Evolutionary conservation across 495 filamentous ascomycete species (phyloP), one percentile per base, ranked within the genome.

Genomic region (Aspergillus saccharolyticus): DNA sequence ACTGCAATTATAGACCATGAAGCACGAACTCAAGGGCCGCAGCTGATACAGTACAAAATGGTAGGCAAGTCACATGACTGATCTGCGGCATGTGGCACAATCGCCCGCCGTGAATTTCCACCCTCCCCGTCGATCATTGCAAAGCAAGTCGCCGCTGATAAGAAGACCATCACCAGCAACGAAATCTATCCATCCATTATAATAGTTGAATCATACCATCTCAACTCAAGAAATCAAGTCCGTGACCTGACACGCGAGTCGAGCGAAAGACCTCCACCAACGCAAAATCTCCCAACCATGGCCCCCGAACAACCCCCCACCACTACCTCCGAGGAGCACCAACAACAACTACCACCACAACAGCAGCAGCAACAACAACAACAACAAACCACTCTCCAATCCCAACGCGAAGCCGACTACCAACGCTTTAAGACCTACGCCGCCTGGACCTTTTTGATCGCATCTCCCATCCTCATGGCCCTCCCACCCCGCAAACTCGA

Each of bases 401-500:
- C 21, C 10, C 47, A 19, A 47, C 73, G 72, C 55, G 66, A 70
- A 65, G 71, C 63, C 42, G 70, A 79, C 66, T 84, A 81, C 68
- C 63, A 75, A 55, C 71, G 73, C 21, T 73, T 87, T 62, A 69
- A 83, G 47, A 83, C 83, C 76, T 80, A 82, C 65, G 63, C 81
- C 52, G 84, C 89, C 10, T 64, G 85, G 9, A 79, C 71, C 52
- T 80, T 87, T 63, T 75, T 93, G 52, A 60, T 96, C 54, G 76
- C 82, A 24, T 83, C 84, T 42, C 90, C 92, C 1, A 63, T 88
- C 52, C 82, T 90, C 39, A 80, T 88, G 51, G 72, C 83, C 56
- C 78, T 96, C 15, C 93, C 93, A 3, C 89, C 90, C 0, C 87
- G 91, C 44, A 90, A 89, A 67, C 73, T 96, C 45, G 89, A 81